Evolutionary conservation across 805 yeast species (phyloP).

Genomic region (Lipomyces spencermartinsiae): DNA sequence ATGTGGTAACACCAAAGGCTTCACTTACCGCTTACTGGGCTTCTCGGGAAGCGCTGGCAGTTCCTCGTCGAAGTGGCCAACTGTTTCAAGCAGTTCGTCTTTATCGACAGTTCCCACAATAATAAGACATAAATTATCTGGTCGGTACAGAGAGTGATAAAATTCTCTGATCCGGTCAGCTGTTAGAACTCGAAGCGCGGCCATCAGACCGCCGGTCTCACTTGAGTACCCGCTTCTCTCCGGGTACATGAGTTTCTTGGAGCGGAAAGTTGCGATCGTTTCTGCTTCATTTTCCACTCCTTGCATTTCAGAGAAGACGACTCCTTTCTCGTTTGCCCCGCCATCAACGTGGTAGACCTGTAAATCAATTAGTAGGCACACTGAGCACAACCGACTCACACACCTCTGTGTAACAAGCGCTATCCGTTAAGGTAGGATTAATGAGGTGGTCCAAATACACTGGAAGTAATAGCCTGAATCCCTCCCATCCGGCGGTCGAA

Average conservation of each 20-base stretch:
- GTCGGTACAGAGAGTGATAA: slow-evolving; percentile 73
- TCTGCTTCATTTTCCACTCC: slow-evolving; percentile 82
- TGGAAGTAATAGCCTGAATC: slow-evolving; percentile 82
- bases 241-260: slow-evolving; percentile 44
- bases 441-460: slow-evolving; percentile 87
- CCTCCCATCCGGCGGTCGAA: slow-evolving; percentile 95
- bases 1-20: background rate
- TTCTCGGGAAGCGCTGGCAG: slow-evolving; percentile 48
- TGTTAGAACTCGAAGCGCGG: slow-evolving; percentile 73
- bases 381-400: background rate
- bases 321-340: slow-evolving; percentile 89
- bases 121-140: slow-evolving; percentile 82
- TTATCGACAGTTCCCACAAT: slow-evolving; percentile 88
- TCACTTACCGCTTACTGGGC: slow-evolving; percentile 13
- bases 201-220: slow-evolving; percentile 91
- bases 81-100: slow-evolving; percentile 64
- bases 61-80: slow-evolving; percentile 66
- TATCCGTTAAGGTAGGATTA: slow-evolving; percentile 84
- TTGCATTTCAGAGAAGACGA: slow-evolving; percentile 96
- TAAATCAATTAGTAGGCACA: background rate
- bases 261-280: slow-evolving; percentile 51
- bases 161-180: slow-evolving; percentile 77
- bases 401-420: slow-evolving; percentile 85
- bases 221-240: slow-evolving; percentile 80
- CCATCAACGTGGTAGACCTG: slow-evolving; percentile 90